A percentile compares a stretch with the other conserved stretches of the same genome.
phyloP scores from a whole-genome alignment of 805 yeast species.

The Metschnikowia similis region DNA sequence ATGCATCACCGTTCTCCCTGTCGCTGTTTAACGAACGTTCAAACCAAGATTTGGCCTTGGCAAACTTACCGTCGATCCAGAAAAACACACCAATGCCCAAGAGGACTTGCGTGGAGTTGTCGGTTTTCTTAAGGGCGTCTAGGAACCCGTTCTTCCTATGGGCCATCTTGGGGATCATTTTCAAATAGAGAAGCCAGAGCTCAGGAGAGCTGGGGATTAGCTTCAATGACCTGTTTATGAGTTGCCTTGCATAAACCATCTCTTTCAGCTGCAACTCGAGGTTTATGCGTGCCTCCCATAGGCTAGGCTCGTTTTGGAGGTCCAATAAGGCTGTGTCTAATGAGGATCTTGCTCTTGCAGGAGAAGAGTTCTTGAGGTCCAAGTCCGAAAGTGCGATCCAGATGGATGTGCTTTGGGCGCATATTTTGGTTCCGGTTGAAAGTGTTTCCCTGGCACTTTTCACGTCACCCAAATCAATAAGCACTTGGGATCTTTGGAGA shows the following conservation, averaged over 20 bases:
- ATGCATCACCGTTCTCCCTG: conserved; percentile 65
- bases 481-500: conserved; percentile 58
- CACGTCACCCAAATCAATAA: conserved; percentile 25
- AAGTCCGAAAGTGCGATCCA: conserved; percentile 53
- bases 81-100: conserved; percentile 63
- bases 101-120: conserved; percentile 56
- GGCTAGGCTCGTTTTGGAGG: conserved; percentile 44
- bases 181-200: conserved; percentile 65
- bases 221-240: conserved; percentile 57
- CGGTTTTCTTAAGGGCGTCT: conserved; percentile 67
- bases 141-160: conserved; percentile 54
- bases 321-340: conserved; percentile 62
- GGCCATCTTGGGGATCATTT: conserved; percentile 42
- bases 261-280: conserved; percentile 55
- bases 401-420: conserved; percentile 42
- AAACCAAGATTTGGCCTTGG: conserved; percentile 70
- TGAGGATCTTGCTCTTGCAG: conserved; percentile 63
- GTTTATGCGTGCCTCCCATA: conserved; percentile 56
- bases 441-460: conserved; percentile 46
- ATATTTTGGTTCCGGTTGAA: conserved; percentile 44
- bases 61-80: conserved; percentile 58
- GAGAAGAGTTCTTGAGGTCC: conserved; percentile 37
- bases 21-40: conserved; percentile 60
- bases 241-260: conserved; percentile 45
- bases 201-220: conserved; percentile 53